Evolutionary conservation across 1,139 yeast species (phyloP).

Genomic region (Protomyces gravidus): DNA sequence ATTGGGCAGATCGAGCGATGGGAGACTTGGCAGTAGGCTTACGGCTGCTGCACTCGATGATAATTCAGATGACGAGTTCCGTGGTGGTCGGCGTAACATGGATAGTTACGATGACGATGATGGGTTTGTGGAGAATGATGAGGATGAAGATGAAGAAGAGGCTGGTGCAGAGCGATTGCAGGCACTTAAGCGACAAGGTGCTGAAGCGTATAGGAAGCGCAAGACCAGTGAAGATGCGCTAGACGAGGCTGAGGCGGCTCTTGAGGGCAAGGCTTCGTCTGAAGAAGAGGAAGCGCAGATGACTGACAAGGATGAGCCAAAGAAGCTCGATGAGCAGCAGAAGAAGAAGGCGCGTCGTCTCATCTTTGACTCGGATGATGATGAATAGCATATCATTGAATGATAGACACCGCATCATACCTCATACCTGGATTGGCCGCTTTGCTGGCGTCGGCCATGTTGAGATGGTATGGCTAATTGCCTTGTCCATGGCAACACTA

Average conservation of each 20-base stretch:
- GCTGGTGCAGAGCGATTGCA: conserved; percentile 54
- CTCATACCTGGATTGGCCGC: not conserved
- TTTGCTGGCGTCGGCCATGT: conserved; percentile 5
- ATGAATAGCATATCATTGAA: not conserved
- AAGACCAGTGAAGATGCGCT: conserved; percentile 29
- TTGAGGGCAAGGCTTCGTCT: conserved; percentile 32
- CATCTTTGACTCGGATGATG: not conserved
- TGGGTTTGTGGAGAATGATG: conserved; percentile 44
- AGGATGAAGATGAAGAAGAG: conserved; percentile 40
- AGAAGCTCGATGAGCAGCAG: not conserved
- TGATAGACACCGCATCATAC: not conserved
- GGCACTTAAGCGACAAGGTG: conserved; percentile 57
- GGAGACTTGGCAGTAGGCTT: conserved; percentile 38
- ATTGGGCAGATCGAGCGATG: conserved; percentile 60
- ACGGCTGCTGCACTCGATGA: conserved; percentile 38
- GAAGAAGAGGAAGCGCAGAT: conserved; percentile 37
- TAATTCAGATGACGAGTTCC: conserved; percentile 48
- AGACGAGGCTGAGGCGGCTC: conserved; percentile 37
- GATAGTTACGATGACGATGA: conserved; percentile 42
- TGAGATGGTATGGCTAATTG: conserved; percentile 11
- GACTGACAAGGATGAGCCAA: conserved; percentile 36
- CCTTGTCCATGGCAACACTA: conserved; percentile 12
- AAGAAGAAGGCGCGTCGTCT: not conserved
- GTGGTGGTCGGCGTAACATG: conserved; percentile 50
- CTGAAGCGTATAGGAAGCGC: conserved; percentile 45